A percentile compares a stretch with the other conserved stretches of the same genome.
Conservation (phyloP, 1,139 yeast genomes). For the Wickerhamomyces sp. region DNA sequence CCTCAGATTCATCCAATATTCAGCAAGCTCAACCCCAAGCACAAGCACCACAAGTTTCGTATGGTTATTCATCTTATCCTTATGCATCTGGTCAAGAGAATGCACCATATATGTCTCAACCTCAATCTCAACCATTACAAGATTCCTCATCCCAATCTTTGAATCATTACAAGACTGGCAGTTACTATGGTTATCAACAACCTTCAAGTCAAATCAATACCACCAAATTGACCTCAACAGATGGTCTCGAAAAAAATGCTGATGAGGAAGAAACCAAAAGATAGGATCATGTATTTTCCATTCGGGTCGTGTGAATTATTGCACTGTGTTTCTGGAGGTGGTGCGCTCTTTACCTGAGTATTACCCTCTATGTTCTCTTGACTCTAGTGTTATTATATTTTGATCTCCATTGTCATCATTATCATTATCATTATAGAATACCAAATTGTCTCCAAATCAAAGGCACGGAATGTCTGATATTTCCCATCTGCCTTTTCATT, state of each 20-base stretch:
- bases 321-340: too few relatives aligned
- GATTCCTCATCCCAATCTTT: slow-evolving; percentile 3
- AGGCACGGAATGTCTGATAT: too few relatives aligned
- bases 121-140: slow-evolving; percentile 4
- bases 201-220: background rate
- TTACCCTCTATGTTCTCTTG: too few relatives aligned
- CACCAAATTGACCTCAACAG: background rate
- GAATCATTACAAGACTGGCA: background rate
- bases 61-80: slow-evolving; percentile 1
- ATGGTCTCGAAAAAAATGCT: background rate
- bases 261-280: background rate
- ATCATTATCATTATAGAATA: too few relatives aligned
- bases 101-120: background rate
- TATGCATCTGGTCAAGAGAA: slow-evolving; percentile 1
- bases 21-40: slow-evolving; percentile 4
- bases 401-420: too few relatives aligned
- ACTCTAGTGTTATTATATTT: too few relatives aligned
- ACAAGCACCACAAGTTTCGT: slow-evolving; percentile 6
- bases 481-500: too few relatives aligned
- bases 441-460: too few relatives aligned
- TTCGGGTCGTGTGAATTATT: too few relatives aligned
- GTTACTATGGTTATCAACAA: slow-evolving; percentile 5
- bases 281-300: too few relatives aligned
- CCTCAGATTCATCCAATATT: slow-evolving; percentile 1
- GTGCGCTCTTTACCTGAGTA: too few relatives aligned